Conservation (phyloP, 1,139 yeast genomes). For the Zhuliangozyma blackwelliae region DNA sequence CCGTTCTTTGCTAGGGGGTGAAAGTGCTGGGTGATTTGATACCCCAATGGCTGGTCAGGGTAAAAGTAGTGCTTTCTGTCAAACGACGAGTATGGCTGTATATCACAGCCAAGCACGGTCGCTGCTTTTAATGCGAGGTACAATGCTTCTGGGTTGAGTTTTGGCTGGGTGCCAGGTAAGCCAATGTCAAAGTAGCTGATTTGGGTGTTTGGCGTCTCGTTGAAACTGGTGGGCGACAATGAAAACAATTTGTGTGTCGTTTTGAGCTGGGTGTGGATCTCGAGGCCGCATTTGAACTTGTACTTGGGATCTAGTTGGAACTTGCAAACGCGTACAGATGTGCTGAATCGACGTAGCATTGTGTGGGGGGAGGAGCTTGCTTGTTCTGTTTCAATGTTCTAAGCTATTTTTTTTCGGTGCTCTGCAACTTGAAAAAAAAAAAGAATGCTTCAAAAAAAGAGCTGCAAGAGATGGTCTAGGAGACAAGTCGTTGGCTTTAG, state of each 20-base stretch:
- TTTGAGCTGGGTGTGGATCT: conserved; percentile 84
- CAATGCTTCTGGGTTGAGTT: conserved; percentile 71
- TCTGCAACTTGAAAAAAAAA: background rate
- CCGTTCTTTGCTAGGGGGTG: conserved; percentile 79
- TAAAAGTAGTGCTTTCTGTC: conserved; percentile 96
- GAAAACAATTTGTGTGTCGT: conserved; percentile 78
- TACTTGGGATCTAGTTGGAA: conserved; percentile 13
- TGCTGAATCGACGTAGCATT: conserved; percentile 4
- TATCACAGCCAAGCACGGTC: conserved; percentile 58
- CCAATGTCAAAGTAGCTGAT: conserved; percentile 82
- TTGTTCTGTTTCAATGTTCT: no score
- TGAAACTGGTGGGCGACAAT: conserved; percentile 44
- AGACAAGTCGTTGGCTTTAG: no score
- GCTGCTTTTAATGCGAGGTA: conserved; percentile 71
- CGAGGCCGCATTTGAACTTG: conserved; percentile 78
- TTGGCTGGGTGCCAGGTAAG: conserved; percentile 92
- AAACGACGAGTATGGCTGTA: conserved; percentile 59
- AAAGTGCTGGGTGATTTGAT: conserved; percentile 89
- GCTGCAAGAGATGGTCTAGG: no score
- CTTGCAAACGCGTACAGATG: conserved; percentile 2
- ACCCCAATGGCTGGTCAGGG: conserved; percentile 95
- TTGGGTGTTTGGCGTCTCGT: conserved; percentile 59
- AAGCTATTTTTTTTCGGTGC: no score
- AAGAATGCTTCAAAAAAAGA: background rate
- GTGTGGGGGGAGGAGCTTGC: no score